phyloP scores from a whole-genome alignment of 495 filamentous ascomycete species.

The Pyrenula massariospora region DNA sequence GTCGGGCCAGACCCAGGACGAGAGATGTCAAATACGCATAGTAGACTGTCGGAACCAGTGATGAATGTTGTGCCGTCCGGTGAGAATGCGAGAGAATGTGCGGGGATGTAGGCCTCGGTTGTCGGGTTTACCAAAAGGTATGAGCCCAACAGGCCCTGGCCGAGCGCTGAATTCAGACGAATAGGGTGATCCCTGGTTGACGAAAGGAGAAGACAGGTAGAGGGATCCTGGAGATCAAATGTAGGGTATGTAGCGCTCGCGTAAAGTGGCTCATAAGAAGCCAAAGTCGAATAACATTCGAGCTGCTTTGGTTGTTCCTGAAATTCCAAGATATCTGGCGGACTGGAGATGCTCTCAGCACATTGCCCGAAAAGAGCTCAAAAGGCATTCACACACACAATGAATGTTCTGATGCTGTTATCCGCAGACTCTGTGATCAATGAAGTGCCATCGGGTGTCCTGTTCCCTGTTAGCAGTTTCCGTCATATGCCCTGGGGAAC shows the following conservation, averaged over 20 bases:
- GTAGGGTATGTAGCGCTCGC: conserved; percentile 61
- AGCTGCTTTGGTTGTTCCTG: conserved; percentile 34
- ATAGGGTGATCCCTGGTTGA: conserved; percentile 63
- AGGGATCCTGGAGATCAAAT: conserved; percentile 52
- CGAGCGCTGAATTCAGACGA: conserved; percentile 51
- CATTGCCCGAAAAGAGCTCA: neutral
- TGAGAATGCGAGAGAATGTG: conserved; percentile 63
- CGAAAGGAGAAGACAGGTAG: conserved; percentile 57
- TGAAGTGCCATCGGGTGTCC: conserved; percentile 73
- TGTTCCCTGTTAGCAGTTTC: conserved; percentile 9
- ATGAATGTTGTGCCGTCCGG: conserved; percentile 48
- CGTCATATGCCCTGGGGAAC: neutral
- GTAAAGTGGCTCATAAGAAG: conserved; percentile 57
- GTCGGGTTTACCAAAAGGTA: conserved; percentile 64
- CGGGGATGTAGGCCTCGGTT: conserved; percentile 69
- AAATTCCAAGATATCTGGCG: conserved; percentile 55
- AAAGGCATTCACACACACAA: conserved; percentile 39
- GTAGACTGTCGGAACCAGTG: conserved; percentile 59
- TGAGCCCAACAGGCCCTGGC: conserved; percentile 34
- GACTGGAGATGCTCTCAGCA: conserved; percentile 20
- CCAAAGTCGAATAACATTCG: conserved; percentile 46
- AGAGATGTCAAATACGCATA: conserved; percentile 69
- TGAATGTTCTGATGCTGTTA: conserved; percentile 56
- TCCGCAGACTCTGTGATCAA: conserved; percentile 64
- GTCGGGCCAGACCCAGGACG: conserved; percentile 54